Evolutionary conservation across 352 stramenopile genomes (phyloP).

Genomic region (Globisporangium spiculum): DNA sequence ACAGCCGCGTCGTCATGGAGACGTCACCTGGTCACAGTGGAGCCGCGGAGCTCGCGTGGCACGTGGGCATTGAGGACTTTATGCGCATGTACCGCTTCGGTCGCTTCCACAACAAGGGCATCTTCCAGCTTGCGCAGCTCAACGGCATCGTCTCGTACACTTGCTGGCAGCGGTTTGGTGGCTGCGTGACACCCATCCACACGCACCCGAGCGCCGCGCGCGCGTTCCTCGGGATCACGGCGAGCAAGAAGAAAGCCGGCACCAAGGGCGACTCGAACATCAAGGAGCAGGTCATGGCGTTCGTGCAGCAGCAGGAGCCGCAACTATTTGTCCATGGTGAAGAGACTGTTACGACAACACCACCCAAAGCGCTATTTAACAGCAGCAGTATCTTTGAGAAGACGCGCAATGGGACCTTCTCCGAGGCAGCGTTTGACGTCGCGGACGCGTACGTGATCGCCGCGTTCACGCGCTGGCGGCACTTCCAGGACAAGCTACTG

Average conservation of each 20-base stretch:
- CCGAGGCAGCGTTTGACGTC: slow-evolving; percentile 67
- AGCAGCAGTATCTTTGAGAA: slow-evolving; percentile 14
- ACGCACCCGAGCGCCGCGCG: slow-evolving; percentile 76
- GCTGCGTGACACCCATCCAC: slow-evolving; percentile 38
- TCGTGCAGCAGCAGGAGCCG: slow-evolving; percentile 50
- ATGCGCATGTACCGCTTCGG: slow-evolving; percentile 80
- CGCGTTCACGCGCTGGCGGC: slow-evolving; percentile 50
- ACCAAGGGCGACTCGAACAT: slow-evolving; percentile 27
- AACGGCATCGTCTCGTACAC: slow-evolving; percentile 84
- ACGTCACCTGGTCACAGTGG: background rate
- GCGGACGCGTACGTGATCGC: slow-evolving; percentile 83
- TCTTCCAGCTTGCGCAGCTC: slow-evolving; percentile 85
- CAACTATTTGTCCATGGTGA: slow-evolving; percentile 11
- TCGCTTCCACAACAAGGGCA: slow-evolving; percentile 75
- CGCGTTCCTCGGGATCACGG: slow-evolving; percentile 44
- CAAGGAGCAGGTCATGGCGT: slow-evolving; percentile 75
- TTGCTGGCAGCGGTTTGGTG: slow-evolving; percentile 61
- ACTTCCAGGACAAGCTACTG: slow-evolving; percentile 46
- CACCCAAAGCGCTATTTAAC: too few species aligned
- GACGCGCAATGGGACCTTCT: slow-evolving; percentile 36
- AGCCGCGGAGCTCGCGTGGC: slow-evolving; percentile 31
- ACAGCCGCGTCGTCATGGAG: slow-evolving; percentile 15
- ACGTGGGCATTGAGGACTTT: slow-evolving; percentile 84
- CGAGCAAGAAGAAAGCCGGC: slow-evolving; percentile 22
- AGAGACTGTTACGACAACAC: too few species aligned